Evolutionary conservation across 148 eudicot species (phyloP).

Genomic region (Rhododendron griersonianum): DNA sequence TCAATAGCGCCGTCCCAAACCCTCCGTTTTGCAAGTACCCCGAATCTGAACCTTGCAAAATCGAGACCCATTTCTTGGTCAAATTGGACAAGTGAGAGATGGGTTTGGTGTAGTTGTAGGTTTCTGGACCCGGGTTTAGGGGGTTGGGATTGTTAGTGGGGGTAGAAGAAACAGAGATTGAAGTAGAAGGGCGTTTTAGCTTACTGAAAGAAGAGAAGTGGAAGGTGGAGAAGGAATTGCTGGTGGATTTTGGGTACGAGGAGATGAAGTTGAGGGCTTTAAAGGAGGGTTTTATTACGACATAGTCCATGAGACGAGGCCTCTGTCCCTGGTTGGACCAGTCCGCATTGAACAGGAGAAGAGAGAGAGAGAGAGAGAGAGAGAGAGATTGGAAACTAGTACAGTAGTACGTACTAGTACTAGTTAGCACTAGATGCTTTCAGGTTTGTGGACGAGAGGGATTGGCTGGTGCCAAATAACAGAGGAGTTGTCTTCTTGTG

Average conservation of each 20-base stretch:
- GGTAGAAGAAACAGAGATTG: slow-evolving; percentile 16
- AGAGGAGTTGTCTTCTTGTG: not conserved
- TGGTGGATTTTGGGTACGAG: not conserved
- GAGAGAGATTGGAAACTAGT: not conserved
- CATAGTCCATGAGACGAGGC: slow-evolving; percentile 2
- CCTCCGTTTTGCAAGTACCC: slow-evolving; percentile 45
- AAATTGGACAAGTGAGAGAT: slow-evolving; percentile 28
- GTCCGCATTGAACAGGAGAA: slow-evolving; percentile 5
- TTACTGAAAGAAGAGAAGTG: not conserved
- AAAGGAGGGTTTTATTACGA: not conserved
- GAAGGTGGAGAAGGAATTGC: slow-evolving; percentile 11
- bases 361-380: not conserved
- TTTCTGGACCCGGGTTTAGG: slow-evolving; percentile 11
- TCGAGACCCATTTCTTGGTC: slow-evolving; percentile 25
- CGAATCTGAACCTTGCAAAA: slow-evolving; percentile 8
- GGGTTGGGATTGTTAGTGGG: slow-evolving; percentile 1
- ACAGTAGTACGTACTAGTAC: not conserved
- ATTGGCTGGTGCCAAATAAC: not conserved
- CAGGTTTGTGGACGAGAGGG: not conserved
- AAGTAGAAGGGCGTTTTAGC: slow-evolving; percentile 13
- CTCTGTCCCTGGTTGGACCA: not conserved
- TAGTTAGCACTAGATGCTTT: not conserved
- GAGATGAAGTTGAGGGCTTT: not conserved
- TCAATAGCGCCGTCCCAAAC: slow-evolving; percentile 50
- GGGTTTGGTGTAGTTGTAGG: slow-evolving; percentile 18